Evolutionary conservation across 805 yeast species (phyloP).

Genomic region (Metschnikowia gelsemii): DNA sequence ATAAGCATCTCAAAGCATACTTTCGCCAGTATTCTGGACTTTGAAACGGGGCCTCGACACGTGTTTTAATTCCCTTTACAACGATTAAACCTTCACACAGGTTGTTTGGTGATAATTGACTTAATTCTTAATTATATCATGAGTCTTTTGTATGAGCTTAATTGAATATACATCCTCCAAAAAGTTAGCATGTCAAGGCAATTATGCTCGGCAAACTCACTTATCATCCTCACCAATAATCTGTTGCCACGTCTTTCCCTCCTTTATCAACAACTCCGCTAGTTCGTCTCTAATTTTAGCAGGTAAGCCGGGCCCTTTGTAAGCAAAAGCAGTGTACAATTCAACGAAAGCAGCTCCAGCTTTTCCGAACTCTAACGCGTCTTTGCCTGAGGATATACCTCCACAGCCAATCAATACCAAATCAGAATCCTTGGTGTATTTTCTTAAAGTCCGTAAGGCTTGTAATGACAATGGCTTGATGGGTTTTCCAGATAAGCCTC

Average conservation of each 20-base stretch:
- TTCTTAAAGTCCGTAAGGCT: constrained; percentile 69
- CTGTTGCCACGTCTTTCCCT: constrained; percentile 82
- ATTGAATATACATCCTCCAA: too few species aligned
- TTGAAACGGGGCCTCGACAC: too few species aligned
- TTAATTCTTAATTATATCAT: too few species aligned
- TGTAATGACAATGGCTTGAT: constrained; percentile 74
- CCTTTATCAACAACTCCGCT: constrained; percentile 53
- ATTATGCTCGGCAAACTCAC: constrained; percentile 1
- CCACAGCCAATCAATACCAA: constrained; percentile 90
- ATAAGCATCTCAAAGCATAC: too few species aligned
- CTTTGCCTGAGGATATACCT: constrained; percentile 84
- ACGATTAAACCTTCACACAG: too few species aligned
- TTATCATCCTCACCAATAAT: constrained; percentile 64
- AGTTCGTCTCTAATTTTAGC: constrained; percentile 44
- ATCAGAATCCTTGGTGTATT: constrained; percentile 70
- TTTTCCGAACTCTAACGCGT: constrained; percentile 85
- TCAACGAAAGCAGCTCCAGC: constrained; percentile 94
- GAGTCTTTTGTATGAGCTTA: too few species aligned
- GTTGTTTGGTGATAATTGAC: too few species aligned
- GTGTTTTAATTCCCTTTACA: too few species aligned
- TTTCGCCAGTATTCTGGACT: too few species aligned
- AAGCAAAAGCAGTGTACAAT: constrained; percentile 86
- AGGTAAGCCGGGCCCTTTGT: constrained; percentile 85
- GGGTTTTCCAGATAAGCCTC: constrained; percentile 94
- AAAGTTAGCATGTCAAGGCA: too few species aligned